Evolutionary conservation across 1,284 basidiomycete genomes (phyloP), one percentile per base, ranked within the genome.

Genomic region (Ustilago sp.): DNA sequence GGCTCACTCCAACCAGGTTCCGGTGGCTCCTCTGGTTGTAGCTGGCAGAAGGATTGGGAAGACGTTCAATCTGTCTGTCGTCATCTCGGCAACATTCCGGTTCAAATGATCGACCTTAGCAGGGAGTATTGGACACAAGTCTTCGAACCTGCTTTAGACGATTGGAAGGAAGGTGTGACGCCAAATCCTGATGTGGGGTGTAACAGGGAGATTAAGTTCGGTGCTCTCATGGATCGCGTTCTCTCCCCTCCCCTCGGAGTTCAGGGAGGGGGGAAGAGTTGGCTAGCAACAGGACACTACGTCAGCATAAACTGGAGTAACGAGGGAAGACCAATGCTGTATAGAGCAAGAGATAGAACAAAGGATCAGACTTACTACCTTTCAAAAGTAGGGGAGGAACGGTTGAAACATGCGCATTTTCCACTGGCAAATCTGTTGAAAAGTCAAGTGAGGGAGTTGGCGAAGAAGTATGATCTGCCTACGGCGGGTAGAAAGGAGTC

Each of bases 351-450:
- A 7, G 81, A 85, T 53, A 23, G 75, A 43, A 87, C 85, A 8
- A 98, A 98, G 86, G 96, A 98, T 86, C 95, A 99, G 86, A 92
- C 94, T 0, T 98, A 96, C 85, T 99, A 95, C 85, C 89, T 99
- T 1, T 92, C 94, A 1, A 77, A 77, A 0, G 84, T 86, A 8
- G 47, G 36, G 0, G 71, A 80, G 17, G 50, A 60, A 8, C 47
- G 74, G 19, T 58, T 86, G 17, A 57, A 86, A 0, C 88, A 92
- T 74, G 89, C 94, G 0, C 85, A 95, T 2, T 96, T 98, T 71
- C 84, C 84, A 1, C 72, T 86, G 8, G 74, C 77, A 2, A 45
- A 57, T 11, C 43, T 81, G 34, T 63, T 67, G 47, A 86, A 86
- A 86, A 72, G 87, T 0, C 87, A 92, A 71, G 93, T 98, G 0